Evolutionary conservation across 371 early-diverging fungal genomes (phyloP), one percentile per base, ranked within the genome.

Genomic region (Actinomortierella wolfii): DNA sequence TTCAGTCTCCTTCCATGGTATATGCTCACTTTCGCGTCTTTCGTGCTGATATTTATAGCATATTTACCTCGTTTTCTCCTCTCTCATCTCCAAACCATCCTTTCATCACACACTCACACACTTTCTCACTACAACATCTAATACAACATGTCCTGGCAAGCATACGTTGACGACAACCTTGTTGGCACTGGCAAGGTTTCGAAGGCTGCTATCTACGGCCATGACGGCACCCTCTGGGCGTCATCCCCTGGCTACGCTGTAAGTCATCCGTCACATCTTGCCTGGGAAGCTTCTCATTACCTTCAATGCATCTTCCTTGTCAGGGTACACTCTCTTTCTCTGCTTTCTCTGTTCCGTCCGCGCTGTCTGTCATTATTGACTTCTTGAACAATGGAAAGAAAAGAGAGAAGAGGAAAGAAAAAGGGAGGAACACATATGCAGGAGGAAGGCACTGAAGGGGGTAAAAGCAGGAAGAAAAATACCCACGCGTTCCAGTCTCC

Each of bases 131-230:
- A 29, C 44, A 7, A 29, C 51, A 26, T 55, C 55, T 41, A 40
- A 51, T 40, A 59, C 71, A 84, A 52, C 70, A 89, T 88, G 93
- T 89, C 89, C 73, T 94, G 93, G 93, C 90, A 93, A 84, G 57
- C 83, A 61, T 94, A 94, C 85, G 93, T 95, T 64, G 94, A 94
- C 77, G 74, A 34, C 76, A 89, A 90, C 83, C 88, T 97, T 48
- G 64, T 94, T 58, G 92, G 84, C 45, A 91, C 92, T 59, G 86
- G 87, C 41, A 83, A 87, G 63, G 85, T 96, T 56, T 26, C 68
- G 64, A 74, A 85, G 66, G 93, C 83, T 40, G 92, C 89, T 67
- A 95, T 97, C 78, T 84, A 81, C 69, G 95, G 97, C 63, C 85
- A 81, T 54, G 87, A 91, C 60, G 92, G 91, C 54, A 76, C 81